Conservation (phyloP, 2,329 filamentous ascomycete genomes). For the Laburnicola sp. region DNA sequence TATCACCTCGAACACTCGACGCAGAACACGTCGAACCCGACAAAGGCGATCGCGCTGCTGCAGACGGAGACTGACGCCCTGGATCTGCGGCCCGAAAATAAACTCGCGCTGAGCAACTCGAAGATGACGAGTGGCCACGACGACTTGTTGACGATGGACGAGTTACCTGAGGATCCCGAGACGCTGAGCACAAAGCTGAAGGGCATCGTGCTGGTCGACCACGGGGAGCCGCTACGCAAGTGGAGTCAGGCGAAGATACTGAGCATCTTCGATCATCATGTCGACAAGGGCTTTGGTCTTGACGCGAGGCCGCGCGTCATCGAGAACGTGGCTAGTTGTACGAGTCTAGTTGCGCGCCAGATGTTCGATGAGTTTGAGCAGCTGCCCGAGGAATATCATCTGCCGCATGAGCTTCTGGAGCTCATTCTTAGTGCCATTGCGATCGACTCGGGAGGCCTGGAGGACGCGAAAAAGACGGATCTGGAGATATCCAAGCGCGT, state of each 20-base stretch:
- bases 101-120: constrained; percentile 50
- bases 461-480: constrained; percentile 47
- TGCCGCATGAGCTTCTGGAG: constrained; percentile 55
- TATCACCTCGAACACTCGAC: constrained; percentile 53
- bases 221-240: constrained; percentile 48
- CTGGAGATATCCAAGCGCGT: constrained; percentile 45
- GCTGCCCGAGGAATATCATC: constrained; percentile 51
- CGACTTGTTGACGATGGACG: constrained; percentile 53
- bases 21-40: constrained; percentile 46
- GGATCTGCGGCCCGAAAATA: constrained; percentile 54
- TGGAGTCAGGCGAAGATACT: constrained; percentile 51
- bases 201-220: constrained; percentile 54
- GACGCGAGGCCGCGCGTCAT: constrained; percentile 51
- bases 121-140: constrained; percentile 53
- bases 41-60: constrained; percentile 53
- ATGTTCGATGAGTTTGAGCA: constrained; percentile 53
- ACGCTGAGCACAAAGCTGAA: constrained; percentile 49
- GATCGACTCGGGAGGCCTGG: constrained; percentile 51
- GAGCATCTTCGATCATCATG: constrained; percentile 54
- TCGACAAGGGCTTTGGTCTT: constrained; percentile 48
- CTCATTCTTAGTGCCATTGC: constrained; percentile 53
- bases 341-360: constrained; percentile 51
- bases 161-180: constrained; percentile 52
- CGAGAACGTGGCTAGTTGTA: constrained; percentile 51
- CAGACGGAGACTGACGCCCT: constrained; percentile 53